Conservation (phyloP, 2,329 filamentous ascomycete species). For the Colletotrichum spaethianum region DNA sequence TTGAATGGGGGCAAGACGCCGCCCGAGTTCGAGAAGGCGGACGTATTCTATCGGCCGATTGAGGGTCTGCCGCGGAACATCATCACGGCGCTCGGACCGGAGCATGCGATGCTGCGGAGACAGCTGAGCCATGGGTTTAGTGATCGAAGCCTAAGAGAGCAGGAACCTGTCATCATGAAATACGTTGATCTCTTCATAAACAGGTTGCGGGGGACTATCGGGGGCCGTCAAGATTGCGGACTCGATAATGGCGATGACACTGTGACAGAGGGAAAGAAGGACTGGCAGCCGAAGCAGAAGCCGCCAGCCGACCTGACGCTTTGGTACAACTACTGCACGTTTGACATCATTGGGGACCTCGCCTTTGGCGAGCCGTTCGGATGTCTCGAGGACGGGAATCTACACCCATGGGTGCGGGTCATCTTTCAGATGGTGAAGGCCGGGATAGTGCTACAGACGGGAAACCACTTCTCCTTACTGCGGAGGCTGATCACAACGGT, state of each 20-base stretch:
- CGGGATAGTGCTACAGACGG: conserved; percentile 28
- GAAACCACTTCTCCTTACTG: conserved; percentile 19
- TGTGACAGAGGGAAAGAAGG: neutral
- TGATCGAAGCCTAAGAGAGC: conserved; percentile 44
- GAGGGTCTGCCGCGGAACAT: conserved; percentile 11
- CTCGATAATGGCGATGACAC: neutral
- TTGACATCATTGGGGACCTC: conserved; percentile 50
- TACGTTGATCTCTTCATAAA: conserved; percentile 58
- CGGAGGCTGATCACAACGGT: conserved; percentile 3
- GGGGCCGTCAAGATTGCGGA: too few relatives aligned
- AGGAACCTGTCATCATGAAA: conserved; percentile 49
- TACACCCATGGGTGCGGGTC: conserved; percentile 40
- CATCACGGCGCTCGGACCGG: conserved; percentile 40
- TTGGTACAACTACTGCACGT: conserved; percentile 49
- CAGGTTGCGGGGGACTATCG: conserved; percentile 49
- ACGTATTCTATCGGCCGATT: conserved; percentile 29
- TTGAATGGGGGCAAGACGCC: neutral
- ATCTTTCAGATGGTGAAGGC: conserved; percentile 17
- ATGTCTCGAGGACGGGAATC: conserved; percentile 43
- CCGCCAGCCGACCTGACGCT: conserved; percentile 42
- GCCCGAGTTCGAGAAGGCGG: conserved; percentile 27
- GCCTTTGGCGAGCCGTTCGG: conserved; percentile 49
- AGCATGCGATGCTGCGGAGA: conserved; percentile 38
- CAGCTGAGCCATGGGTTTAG: conserved; percentile 45
- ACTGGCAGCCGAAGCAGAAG: neutral